Conservation (phyloP, 495 filamentous ascomycete genomes). For the Neurospora intermedia region DNA sequence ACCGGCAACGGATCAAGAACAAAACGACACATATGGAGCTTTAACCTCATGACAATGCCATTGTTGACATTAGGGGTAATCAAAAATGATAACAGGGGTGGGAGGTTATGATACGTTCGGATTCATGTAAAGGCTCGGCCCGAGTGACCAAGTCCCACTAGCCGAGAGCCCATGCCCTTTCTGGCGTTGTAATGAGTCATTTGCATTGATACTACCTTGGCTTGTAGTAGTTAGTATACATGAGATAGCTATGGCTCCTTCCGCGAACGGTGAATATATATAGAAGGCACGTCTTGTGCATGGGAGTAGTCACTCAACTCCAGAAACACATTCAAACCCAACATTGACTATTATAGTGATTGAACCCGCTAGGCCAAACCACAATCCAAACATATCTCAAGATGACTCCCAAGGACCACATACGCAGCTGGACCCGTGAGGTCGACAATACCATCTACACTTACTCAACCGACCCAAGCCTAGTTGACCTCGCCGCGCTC, state of each 20-base stretch:
- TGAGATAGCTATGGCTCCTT: neutral
- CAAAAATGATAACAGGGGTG: neutral
- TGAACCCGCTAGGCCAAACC: neutral
- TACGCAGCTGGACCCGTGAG: slow-evolving; percentile 8
- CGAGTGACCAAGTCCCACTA: neutral
- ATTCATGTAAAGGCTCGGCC: neutral
- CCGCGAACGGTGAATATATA: neutral
- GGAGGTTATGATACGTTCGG: neutral
- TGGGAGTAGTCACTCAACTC: neutral
- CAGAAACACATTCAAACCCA: neutral
- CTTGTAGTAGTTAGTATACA: neutral
- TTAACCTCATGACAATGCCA: neutral
- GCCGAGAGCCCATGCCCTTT: neutral
- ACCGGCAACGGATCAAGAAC: neutral
- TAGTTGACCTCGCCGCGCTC: slow-evolving; percentile 38
- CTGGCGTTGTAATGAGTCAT: neutral
- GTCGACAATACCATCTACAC: slow-evolving; percentile 23
- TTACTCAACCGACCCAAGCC: slow-evolving; percentile 39
- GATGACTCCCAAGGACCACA: neutral
- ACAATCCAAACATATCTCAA: neutral
- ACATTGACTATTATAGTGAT: neutral
- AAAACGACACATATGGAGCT: neutral
- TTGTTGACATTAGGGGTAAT: neutral
- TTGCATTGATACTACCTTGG: neutral
- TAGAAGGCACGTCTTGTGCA: neutral